Evolutionary conservation across 352 stramenopile species (phyloP), one percentile per base, ranked within the genome.

Genomic region (Globisporangium carolinianum): DNA sequence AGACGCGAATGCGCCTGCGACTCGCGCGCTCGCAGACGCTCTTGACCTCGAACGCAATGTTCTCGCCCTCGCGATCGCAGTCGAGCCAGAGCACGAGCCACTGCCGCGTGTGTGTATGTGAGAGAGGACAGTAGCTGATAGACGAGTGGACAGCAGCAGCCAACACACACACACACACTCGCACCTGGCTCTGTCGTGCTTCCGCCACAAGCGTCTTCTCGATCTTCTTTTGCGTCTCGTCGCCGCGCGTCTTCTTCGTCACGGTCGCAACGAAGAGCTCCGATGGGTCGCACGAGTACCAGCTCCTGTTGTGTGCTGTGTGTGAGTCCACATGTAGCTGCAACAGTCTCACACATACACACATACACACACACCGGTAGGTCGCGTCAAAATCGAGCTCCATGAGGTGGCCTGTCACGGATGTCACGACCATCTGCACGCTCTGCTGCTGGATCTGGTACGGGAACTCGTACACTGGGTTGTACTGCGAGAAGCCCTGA

Each of bases 61-160:
- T 98, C 69, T 99, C 97, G n/a, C 98, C 97, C 69, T 99, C 98
- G 35, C 96, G 90, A 91, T 99, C 98, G 65, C 97, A 99, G 93
- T 99, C 98, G 24, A 99, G 74, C 98, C 98, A 99, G 38, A 98
- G 72, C 38, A 98, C 79, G 1, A 99, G 83, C 78, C 84, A 94
- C 86, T 95, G 51, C 5, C 47, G 41, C 9, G 53, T 41, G 56
- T 56, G 53, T 53, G 37, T 11, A 58, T 61, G 9, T 66, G 39
- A 51, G 6, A n/a, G 24, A 60, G 12, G 24, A 32, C 24, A 32
- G 24, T 32, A 32, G 24, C 24, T 32, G 3, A 41, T 18, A 36
- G 6, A n/a, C 37, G 1, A 35, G 14, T 18, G 35, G 9, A 55
- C n/a, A 14, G 51, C 24, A 12, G 39, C 4, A 43, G 39, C 11